A percentile compares a stretch with the other conserved stretches of the same genome.
Evolutionary conservation across 768 basidiomycete genomes (phyloP).

Genomic region (Podaxis sp.): DNA sequence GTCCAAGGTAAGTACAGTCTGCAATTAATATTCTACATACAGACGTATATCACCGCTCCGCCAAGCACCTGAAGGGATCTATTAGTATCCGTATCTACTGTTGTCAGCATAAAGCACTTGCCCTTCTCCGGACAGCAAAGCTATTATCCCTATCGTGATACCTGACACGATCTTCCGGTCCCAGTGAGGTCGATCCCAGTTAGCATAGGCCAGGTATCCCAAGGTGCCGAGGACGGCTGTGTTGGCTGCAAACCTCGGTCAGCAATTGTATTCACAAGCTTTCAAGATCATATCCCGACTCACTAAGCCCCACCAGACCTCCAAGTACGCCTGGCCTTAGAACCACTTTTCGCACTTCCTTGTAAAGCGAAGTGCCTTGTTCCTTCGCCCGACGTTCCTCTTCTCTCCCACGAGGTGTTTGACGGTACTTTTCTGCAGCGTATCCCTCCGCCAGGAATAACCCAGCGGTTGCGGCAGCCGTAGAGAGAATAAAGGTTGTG

Average conservation of each 20-base stretch:
- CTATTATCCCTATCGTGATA: conserved; percentile 55
- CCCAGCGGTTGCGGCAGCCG: conserved; percentile 53
- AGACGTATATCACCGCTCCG: background rate
- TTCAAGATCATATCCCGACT: conserved; percentile 23
- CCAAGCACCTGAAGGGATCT: background rate
- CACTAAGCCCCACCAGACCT: conserved; percentile 61
- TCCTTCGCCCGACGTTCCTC: conserved; percentile 57
- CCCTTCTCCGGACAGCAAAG: conserved; percentile 70
- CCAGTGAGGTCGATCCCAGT: conserved; percentile 68
- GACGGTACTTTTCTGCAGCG: conserved; percentile 56
- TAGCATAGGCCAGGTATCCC: conserved; percentile 61
- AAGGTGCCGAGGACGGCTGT: conserved; percentile 59
- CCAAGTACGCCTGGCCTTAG: conserved; percentile 67
- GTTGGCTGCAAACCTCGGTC: conserved; percentile 46
- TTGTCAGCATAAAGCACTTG: conserved; percentile 29
- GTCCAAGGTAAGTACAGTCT: background rate
- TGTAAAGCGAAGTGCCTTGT: conserved; percentile 57
- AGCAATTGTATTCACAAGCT: background rate
- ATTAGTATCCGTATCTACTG: background rate
- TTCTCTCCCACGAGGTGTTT: conserved; percentile 56
- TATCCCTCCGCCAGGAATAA: conserved; percentile 65
- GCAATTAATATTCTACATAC: background rate
- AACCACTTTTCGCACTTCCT: conserved; percentile 52
- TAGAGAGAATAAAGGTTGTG: conserved; percentile 49
- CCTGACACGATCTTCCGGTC: conserved; percentile 61